phyloP scores from a whole-genome alignment of 2,329 filamentous ascomycete species.

The Hysterium pulicare region DNA sequence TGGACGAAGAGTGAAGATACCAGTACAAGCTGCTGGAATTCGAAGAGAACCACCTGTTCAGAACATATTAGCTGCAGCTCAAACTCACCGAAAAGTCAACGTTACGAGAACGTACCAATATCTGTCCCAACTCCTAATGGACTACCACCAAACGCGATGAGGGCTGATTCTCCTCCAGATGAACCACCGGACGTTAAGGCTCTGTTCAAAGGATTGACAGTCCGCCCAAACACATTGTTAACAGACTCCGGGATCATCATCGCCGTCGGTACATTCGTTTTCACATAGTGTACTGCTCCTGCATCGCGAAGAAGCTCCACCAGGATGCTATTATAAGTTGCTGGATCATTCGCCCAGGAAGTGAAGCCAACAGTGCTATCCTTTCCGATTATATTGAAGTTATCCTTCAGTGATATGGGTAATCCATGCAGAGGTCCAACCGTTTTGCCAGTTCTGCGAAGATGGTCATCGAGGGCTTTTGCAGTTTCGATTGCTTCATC shows the following conservation, averaged over 20 bases:
- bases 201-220: constrained; percentile 60
- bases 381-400: constrained; percentile 60
- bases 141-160: constrained; percentile 59
- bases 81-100: neutral
- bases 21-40: constrained; percentile 56
- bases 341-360: constrained; percentile 59
- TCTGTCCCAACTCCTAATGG: constrained; percentile 63
- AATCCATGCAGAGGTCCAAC: constrained; percentile 66
- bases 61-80: neutral
- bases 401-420: constrained; percentile 67
- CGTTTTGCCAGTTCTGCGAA: constrained; percentile 43
- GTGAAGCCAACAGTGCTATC: constrained; percentile 64
- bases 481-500: constrained; percentile 51
- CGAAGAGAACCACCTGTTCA: constrained; percentile 51
- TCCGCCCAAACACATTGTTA: constrained; percentile 63
- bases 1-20: constrained; percentile 56
- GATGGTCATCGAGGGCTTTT: constrained; percentile 51
- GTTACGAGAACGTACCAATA: constrained; percentile 42
- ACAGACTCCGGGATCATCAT: constrained; percentile 68
- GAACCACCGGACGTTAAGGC: constrained; percentile 61
- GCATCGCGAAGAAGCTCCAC: constrained; percentile 57
- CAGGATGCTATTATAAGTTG: constrained; percentile 53
- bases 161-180: constrained; percentile 64
- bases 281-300: constrained; percentile 66
- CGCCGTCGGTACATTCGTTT: constrained; percentile 67